Evolutionary conservation across 1,284 basidiomycete species (phyloP).

Genomic region (Porogramme epimiltina): DNA sequence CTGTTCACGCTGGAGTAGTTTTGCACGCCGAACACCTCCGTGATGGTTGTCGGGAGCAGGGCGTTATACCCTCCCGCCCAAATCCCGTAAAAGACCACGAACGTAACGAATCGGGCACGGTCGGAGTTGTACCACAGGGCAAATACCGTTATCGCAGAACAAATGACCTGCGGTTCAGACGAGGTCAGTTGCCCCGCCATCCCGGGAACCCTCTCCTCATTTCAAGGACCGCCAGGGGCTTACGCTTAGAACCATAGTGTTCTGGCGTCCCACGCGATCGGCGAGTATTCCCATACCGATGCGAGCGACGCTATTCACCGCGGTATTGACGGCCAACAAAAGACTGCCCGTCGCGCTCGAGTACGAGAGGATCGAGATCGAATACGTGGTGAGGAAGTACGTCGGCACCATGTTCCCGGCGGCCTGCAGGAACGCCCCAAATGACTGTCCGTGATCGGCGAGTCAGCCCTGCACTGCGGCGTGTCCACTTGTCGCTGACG

Average conservation of each 20-base stretch:
- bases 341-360: slow-evolving; percentile 40
- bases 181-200: neutral
- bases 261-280: slow-evolving; percentile 45
- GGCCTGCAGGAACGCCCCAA: slow-evolving; percentile 45
- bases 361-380: slow-evolving; percentile 40
- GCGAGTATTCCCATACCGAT: slow-evolving; percentile 45
- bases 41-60: slow-evolving; percentile 43
- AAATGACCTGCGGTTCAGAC: slow-evolving; percentile 38
- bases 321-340: slow-evolving; percentile 44
- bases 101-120: slow-evolving; percentile 38
- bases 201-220: neutral
- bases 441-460: slow-evolving; percentile 32
- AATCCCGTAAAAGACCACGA: slow-evolving; percentile 42
- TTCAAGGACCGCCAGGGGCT: slow-evolving; percentile 1
- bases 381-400: slow-evolving; percentile 47
- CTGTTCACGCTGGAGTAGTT: slow-evolving; percentile 45
- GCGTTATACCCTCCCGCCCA: slow-evolving; percentile 46
- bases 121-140: slow-evolving; percentile 44
- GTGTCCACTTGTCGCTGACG: no score
- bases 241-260: slow-evolving; percentile 45
- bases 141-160: slow-evolving; percentile 44
- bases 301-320: slow-evolving; percentile 44
- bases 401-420: slow-evolving; percentile 47
- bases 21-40: slow-evolving; percentile 44
- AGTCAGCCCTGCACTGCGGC: neutral